Evolutionary conservation across 139 green algal species (phyloP).

Genomic region (Volvox reticuliferus): DNA sequence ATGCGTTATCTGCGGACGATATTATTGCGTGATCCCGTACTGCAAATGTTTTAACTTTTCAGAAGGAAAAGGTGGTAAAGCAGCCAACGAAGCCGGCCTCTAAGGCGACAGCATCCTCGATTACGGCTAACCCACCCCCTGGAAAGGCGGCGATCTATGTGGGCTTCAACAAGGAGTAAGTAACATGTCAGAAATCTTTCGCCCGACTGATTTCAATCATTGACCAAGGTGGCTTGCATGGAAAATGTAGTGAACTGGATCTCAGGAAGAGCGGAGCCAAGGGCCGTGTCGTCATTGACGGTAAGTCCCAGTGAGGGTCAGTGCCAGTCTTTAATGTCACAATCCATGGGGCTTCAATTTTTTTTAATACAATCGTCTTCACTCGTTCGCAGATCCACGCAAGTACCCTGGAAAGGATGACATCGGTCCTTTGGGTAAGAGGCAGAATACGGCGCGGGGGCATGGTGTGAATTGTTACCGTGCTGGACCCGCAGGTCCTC

Average conservation of each 20-base stretch:
- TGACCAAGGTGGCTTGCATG: not conserved
- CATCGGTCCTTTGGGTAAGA: constrained; percentile 55
- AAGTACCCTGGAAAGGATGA: constrained; percentile 83
- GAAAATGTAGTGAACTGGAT: constrained; percentile 32
- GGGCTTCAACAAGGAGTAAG: constrained; percentile 71
- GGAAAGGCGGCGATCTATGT: constrained; percentile 68
- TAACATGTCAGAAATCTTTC: not conserved
- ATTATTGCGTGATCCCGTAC: not conserved
- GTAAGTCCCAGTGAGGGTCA: no score
- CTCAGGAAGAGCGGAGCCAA: constrained; percentile 59
- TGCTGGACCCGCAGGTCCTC: not conserved
- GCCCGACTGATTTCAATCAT: not conserved
- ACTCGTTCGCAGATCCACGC: constrained; percentile 44
- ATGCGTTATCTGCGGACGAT: not conserved
- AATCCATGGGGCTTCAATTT: not conserved
- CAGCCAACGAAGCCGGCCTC: not conserved
- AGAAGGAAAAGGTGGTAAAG: constrained; percentile 40
- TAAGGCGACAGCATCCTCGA: constrained; percentile 4
- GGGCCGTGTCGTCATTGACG: constrained; percentile 74
- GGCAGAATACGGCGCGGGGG: not conserved
- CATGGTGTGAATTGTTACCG: not conserved
- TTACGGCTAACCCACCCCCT: constrained; percentile 1
- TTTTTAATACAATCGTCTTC: not conserved
- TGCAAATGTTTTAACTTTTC: not conserved
- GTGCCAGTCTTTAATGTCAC: not conserved